Evolutionary conservation across 768 basidiomycete species (phyloP), one percentile per base, ranked within the genome.

Genomic region (Astraeus odoratus): DNA sequence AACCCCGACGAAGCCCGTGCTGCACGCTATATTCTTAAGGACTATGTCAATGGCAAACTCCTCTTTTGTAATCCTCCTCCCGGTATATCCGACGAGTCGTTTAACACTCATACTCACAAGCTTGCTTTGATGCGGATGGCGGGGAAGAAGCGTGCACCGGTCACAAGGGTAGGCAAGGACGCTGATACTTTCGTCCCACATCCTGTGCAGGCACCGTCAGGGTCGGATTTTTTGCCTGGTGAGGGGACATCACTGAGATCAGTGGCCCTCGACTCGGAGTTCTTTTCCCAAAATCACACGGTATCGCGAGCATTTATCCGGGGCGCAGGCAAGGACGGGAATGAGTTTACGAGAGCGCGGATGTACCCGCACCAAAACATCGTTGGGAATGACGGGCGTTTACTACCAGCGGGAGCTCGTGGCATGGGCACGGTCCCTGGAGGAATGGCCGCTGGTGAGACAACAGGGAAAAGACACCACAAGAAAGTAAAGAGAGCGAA

Each of bases 1-100:
- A 96, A 94, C 65, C 94, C 95, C 8, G 96, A 99, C 59, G 93
- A 97, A 59, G 91, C 96, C 24, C 83, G 92, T 42, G 80, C 96
- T 0, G 90, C 95, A 13, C 81, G 96, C 47, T 85, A 86, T 58
- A 73, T 99, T 45, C 74, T 99, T 39, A 99, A 99, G 64, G 96
- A 99, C 67, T 99, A 94, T 58, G 93, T 98, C 49, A 93, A 86
- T 54, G 96, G 88, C 20, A 92, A 90, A 56, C 73, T 99, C 1
- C 73, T 98, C 8, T 97, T 78, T 63, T 92, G 89, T 52, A 86
- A 95, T 52, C 80, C 90, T 13, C 88, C 95, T n/a, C 91, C 94
- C 1, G 78, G 68, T 9, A 64, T 78, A 3, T 58, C 76, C 1
- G 76, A 82, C 24, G 72, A 77, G 39, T 69, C 69, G 1, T 98